Evolutionary conservation across 805 yeast species (phyloP).

Genomic region (Candida takata): DNA sequence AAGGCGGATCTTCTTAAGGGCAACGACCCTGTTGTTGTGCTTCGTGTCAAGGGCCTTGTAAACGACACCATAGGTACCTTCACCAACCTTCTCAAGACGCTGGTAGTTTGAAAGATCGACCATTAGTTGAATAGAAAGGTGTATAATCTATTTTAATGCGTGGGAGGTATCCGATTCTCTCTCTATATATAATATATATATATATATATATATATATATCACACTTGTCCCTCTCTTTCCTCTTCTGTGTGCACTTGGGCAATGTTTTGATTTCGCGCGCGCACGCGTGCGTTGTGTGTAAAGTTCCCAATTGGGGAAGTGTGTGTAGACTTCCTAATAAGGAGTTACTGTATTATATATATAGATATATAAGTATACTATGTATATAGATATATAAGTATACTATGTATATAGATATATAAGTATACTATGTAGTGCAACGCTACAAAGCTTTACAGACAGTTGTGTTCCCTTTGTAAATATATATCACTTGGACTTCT

Average conservation of each 20-base stretch:
- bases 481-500: background rate
- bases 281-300: constrained; percentile 4
- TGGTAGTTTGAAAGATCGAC: constrained; percentile 82
- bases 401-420: background rate
- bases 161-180: too few species aligned
- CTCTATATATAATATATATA: too few species aligned
- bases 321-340: constrained; percentile 1
- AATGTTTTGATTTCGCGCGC: constrained; percentile 8
- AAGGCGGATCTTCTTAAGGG: constrained; percentile 87
- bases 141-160: too few species aligned
- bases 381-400: background rate
- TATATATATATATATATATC: too few species aligned
- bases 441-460: too few species aligned
- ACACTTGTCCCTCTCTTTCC: too few species aligned
- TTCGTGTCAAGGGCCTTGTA: constrained; percentile 89
- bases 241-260: constrained; percentile 5
- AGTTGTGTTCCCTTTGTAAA: too few species aligned
- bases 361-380: background rate
- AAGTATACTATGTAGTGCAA: background rate
- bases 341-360: background rate
- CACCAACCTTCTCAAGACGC: constrained; percentile 94
- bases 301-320: constrained; percentile 2
- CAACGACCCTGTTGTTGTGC: constrained; percentile 90
- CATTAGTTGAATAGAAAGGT: too few species aligned
- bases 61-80: constrained; percentile 97